Base-by-base conservation (phyloP, 2,329 filamentous ascomycete species). In the Colletotrichum lupini region DNA sequence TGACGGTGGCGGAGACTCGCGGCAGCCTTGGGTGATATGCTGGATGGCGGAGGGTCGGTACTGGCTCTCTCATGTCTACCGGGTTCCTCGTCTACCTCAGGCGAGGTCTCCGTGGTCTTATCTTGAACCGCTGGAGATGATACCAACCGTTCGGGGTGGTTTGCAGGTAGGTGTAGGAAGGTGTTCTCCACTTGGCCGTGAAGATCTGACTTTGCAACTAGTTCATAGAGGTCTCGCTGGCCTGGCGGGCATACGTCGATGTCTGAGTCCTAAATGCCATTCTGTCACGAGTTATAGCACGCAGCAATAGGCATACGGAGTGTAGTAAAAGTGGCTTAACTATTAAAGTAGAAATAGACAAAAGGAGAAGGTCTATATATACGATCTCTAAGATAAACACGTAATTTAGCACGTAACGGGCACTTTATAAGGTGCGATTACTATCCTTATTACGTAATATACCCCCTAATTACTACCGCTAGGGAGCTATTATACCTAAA, bases 161-260 rank as follows among this genome's bases (percentile, higher is more conserved):
- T 73, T n/a, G 28, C 52, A 1, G 70, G 70, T 3, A 75, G 70
- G 24, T 75, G 66, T 24, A 75, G 14, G 11, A 60, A 42, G 4
- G 69, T 55, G 42, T 63, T 57, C 16, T 35, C 66, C 14, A 49
- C 46, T 32, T 57, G 57, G 14, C 46, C 62, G 3, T 66, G 52
- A 5, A 49, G 16, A 3, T 24, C 24, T 7, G 52, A 55, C 22
- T 59, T 35, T 3, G 24, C 4, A 4, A 75, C 75, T 3, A 77
- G 71, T 22, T 77, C 77, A 49, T 81, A 79, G 8, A 77, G 62
- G 61, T 81, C 80, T 32, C 62, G 67, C 7, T 71, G 75, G 1
- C 79, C 81, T 0, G 81, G 81, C 3, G 78, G 75, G 61, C 82
- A 84, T 1, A 84, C 82, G 52, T 84, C 82, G 7, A 83, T 80